A percentile compares a stretch with the other conserved stretches of the same genome.
These are phyloP conservation scores for Byssoonygena ceratinophila DNA, from an alignment of 2,329 filamentous ascomycete genomes.

Conservation along the genomic window DNA sequence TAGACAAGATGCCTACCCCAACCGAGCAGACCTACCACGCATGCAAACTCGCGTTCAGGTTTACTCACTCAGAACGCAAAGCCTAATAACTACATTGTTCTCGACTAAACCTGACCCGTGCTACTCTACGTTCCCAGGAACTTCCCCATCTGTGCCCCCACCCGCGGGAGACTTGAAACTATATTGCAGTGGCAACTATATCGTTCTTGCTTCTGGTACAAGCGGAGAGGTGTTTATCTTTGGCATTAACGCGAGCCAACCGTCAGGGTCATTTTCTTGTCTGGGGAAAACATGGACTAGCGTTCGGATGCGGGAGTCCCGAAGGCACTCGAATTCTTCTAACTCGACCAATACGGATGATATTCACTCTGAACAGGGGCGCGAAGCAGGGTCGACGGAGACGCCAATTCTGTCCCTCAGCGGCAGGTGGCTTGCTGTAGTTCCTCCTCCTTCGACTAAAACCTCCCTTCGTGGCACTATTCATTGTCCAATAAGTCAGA, in stretches of 20 bases:
- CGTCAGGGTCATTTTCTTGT: conserved; percentile 46
- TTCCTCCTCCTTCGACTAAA: conserved; percentile 31
- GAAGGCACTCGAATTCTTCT: conserved; percentile 39
- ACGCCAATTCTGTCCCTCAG: conserved; percentile 35
- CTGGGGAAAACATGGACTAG: conserved; percentile 88
- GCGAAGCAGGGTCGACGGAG: conserved; percentile 23
- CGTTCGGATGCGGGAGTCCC: conserved; percentile 47
- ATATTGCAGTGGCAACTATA: conserved; percentile 58
- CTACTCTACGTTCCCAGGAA: conserved; percentile 48
- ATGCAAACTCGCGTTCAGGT: conserved; percentile 86
- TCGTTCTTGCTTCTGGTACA: conserved; percentile 65
- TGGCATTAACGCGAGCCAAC: conserved; percentile 27
- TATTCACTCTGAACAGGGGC: conserved; percentile 31
- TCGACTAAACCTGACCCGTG: conserved; percentile 55
- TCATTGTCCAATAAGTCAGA: conserved; percentile 27
- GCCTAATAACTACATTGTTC: conserved; percentile 61
- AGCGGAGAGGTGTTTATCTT: conserved; percentile 86
- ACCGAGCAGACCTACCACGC: conserved; percentile 24
- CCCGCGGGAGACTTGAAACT: conserved; percentile 64
- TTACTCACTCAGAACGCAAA: conserved; percentile 70
- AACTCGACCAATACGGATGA: conserved; percentile 37
- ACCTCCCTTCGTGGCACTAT: conserved; percentile 34
- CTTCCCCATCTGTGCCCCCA: conserved; percentile 55
- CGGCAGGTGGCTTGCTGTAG: conserved; percentile 40
- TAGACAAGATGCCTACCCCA: conserved; percentile 21